These are phyloP conservation scores for Aspergillus brunneoviolaceus DNA, from an alignment of 2,329 filamentous ascomycete species.

Conservation along the genomic window DNA sequence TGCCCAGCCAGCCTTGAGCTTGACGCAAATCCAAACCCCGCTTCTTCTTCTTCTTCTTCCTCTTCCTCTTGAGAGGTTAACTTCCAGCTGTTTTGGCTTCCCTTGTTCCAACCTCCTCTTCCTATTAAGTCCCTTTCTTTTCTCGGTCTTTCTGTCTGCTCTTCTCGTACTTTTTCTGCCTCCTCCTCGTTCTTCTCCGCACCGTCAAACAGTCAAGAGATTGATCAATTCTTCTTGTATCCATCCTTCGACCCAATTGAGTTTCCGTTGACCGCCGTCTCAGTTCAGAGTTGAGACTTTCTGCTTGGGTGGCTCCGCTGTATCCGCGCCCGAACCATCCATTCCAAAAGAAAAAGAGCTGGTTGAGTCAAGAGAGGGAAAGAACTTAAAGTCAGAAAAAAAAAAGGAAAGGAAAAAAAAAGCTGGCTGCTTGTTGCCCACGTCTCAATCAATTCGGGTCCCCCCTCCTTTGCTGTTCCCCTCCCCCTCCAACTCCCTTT, in stretches of 20 bases:
- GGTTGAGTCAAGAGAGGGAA: background rate
- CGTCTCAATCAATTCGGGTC: background rate
- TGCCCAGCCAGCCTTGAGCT: background rate
- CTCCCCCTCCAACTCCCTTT: constrained; percentile 1
- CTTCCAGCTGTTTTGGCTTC: constrained; percentile 6
- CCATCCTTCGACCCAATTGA: constrained; percentile 13
- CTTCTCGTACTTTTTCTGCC: background rate
- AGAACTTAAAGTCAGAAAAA: background rate
- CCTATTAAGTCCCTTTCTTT: background rate
- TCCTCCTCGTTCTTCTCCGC: constrained; percentile 2
- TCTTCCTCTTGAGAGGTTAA: background rate
- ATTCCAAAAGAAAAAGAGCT: background rate
- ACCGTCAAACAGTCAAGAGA: background rate
- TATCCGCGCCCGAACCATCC: constrained; percentile 18
- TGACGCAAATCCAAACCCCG: constrained; percentile 7
- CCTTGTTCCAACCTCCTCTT: background rate
- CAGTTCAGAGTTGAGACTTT: background rate
- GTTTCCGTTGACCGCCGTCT: constrained; percentile 10
- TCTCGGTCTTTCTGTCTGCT: background rate
- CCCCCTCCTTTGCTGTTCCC: background rate
- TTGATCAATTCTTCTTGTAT: constrained; percentile 1
- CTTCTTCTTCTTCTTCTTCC: background rate
- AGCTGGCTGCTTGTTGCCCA: background rate
- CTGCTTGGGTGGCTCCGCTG: constrained; percentile 12
- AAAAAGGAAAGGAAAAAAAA: background rate